Base-by-base conservation (phyloP, 2,329 filamentous ascomycete genomes). In the Aspergillus sp. region DNA sequence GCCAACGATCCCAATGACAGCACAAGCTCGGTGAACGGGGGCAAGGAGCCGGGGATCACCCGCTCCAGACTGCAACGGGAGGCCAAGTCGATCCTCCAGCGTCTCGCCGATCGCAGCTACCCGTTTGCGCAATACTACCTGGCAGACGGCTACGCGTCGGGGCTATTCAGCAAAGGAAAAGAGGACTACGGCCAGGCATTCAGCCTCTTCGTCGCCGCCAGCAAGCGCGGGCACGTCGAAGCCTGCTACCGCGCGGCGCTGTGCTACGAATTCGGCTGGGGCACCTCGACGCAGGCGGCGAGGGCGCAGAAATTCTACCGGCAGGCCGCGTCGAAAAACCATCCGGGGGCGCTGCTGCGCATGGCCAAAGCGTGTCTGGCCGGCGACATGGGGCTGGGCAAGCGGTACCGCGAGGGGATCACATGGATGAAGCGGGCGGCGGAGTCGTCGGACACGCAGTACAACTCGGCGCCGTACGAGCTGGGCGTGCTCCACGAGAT, bases 191-290 rank as follows among this genome's bases (percentile, higher is more conserved):
- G 88, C 53, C 80, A 83, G 25, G 88, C 91, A 0, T 96, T 96
- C 53, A 82, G 86, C 6, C 75, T 96, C 17, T 98, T 98, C 55
- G 73, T 94, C 24, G 76, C 91, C 11, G 91, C 91, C 6, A 89
- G 85, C 50, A 98, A 96, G 64, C 91, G 95, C 62, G 91, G 91
- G 19, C 91, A 98, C 58, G 86, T 91, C 29, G 91, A 98, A 66
- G 91, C 91, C 35, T 88, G 81, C 22, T 98, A 95, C 61, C 82
- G 91, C 34, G 82, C 89, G 32, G 91, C 83, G 11, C 70, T 98
- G 35, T 95, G 88, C 66, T 96, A 96, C 64, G 91, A 98, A 60
- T 96, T 95, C 60, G 91, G 88, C 41, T 98, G 91, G 91, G 91
- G 91, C 25, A 93, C 82, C 51, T 79, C 86, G 36, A 86, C 86